phyloP scores from a whole-genome alignment of 768 basidiomycete species.

The Macrocybe gigantea region DNA sequence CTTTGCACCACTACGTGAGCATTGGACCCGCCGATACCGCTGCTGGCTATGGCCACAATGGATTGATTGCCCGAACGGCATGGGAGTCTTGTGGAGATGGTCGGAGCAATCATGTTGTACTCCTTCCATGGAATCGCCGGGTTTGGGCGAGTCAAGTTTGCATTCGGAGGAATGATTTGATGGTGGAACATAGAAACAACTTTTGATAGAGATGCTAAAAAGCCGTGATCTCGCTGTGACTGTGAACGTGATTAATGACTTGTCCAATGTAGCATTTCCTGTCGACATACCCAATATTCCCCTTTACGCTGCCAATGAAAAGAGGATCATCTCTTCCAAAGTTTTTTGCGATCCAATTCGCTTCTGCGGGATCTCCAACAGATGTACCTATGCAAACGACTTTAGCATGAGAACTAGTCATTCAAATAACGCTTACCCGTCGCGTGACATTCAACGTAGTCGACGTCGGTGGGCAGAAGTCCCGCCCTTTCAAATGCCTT shows the following conservation, averaged over 20 bases:
- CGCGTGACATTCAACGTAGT: slow-evolving; percentile 45
- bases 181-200: slow-evolving; percentile 32
- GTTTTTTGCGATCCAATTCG: slow-evolving; percentile 38
- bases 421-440: slow-evolving; percentile 14
- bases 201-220: slow-evolving; percentile 39
- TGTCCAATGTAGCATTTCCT: no score
- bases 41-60: slow-evolving; percentile 14
- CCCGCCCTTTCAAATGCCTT: slow-evolving; percentile 26
- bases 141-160: slow-evolving; percentile 28
- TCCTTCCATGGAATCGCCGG: slow-evolving; percentile 33
- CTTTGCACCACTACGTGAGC: no score
- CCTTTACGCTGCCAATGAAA: slow-evolving; percentile 38
- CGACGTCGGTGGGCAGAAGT: slow-evolving; percentile 30
- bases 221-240: slow-evolving; percentile 38
- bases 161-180: slow-evolving; percentile 31
- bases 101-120: slow-evolving; percentile 29
- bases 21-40: no score
- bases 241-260: slow-evolving; percentile 5
- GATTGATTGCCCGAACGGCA: slow-evolving; percentile 18
- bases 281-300: slow-evolving; percentile 35
- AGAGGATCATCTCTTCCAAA: slow-evolving; percentile 27
- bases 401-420: no score
- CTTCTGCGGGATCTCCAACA: slow-evolving; percentile 44
- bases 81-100: slow-evolving; percentile 17
- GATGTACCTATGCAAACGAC: slow-evolving; percentile 26